Evolutionary conservation across 2,329 filamentous ascomycete species (phyloP), one percentile per base, ranked within the genome.

Genomic region (Blastomyces percursus): DNA sequence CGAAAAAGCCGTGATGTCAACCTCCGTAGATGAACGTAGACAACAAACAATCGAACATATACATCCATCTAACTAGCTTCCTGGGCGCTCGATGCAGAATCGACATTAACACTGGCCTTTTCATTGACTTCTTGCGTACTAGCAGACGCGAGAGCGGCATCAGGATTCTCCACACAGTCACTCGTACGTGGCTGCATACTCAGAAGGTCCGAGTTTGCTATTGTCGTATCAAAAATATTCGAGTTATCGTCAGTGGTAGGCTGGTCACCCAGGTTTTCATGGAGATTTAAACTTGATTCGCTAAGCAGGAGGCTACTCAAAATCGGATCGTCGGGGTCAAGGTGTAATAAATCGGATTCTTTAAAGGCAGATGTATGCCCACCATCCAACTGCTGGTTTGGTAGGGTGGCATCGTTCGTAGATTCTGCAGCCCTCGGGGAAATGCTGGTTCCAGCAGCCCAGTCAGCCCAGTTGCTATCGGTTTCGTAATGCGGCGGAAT

Each of bases 401-500:
- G 16, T 16, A 27, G 19, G 8, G 12, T 46, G 8, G 35, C 38
- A n/a, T 24, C 9, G 40, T 24, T 19, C 24, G 30, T 46, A 32
- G 6, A 4, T 12, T 52, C 42, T 16, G n/a, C 11, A 51, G 30
- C n/a, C 64, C 68, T 40, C 0, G 71, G 71, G 38, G 74, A 75
- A n/a, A 72, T 66, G 42, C 71, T 75, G 61, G 74, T 69, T 1
- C 71, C 69, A 38, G 72, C 71, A 38, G 75, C 67, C 75, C 75
- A 76, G 61, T 75, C 72, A 1, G 69, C 67, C 75, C 75, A 77
- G 65, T 69, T 69, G 40, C 67, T 67, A 59, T 65, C 66, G 14
- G 64, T 57, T 14, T 63, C 63, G 54, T 64, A 66, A 56, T 72
- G 71, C 19, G 66, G 62, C 16, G 68, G 66, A 32, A 68, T 69